Conservation (phyloP, 208 protist species). For the Histomonas meleagridis region DNA sequence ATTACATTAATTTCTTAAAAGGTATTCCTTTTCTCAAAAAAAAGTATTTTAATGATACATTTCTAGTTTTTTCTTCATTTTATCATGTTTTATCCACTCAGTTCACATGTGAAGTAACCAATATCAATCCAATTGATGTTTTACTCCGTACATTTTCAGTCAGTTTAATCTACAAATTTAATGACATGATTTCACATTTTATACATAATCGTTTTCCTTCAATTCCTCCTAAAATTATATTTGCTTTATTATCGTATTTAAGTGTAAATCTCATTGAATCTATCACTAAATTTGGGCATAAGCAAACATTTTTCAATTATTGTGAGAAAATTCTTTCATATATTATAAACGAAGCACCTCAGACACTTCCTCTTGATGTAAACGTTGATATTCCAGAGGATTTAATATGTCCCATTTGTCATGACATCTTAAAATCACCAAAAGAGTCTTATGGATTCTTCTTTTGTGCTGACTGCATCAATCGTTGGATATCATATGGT, state of each 20-base stretch:
- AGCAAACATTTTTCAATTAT: neutral
- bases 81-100: neutral
- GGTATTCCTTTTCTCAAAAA: too few species aligned
- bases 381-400: neutral
- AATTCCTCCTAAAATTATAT: neutral
- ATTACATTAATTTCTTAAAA: too few species aligned
- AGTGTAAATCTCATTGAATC: neutral
- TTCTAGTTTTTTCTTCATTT: too few species aligned
- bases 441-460: neutral
- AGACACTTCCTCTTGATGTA: neutral
- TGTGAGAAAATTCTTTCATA: too few species aligned
- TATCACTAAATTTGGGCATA: neutral
- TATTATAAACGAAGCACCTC: too few species aligned
- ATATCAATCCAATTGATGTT: neutral
- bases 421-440: neutral
- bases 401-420: neutral
- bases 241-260: neutral
- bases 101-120: neutral
- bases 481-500: neutral
- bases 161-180: too few species aligned
- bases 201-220: neutral
- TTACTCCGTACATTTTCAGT: too few species aligned
- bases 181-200: neutral
- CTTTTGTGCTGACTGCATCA: neutral
- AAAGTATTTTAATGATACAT: too few species aligned